Percentiles rank a stretch among this genome's conserved stretches.
Conservation (phyloP, 176 grass and related monocot genomes). For the Olyra latifolia region DNA sequence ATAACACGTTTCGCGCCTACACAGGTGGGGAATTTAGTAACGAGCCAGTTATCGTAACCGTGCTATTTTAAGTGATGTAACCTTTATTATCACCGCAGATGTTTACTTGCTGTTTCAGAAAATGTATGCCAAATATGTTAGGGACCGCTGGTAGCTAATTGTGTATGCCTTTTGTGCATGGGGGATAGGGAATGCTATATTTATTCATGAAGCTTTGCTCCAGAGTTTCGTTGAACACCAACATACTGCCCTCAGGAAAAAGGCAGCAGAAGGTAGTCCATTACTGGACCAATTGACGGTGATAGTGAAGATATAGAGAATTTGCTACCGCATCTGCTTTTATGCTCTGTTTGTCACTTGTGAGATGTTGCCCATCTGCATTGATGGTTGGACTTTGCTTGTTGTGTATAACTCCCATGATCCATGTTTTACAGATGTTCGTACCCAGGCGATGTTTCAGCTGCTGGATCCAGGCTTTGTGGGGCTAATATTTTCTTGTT, state of each 20-base stretch:
- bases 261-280: not conserved
- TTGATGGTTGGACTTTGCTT: not conserved
- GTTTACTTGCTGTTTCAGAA: constrained; percentile 19
- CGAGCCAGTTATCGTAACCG: not conserved
- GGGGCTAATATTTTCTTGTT: constrained; percentile 95
- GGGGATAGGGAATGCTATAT: constrained; percentile 9
- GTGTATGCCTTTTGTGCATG: not conserved
- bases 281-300: not conserved
- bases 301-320: not conserved
- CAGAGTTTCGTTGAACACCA: not conserved
- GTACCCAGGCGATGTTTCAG: constrained; percentile 95
- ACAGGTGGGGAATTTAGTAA: not conserved
- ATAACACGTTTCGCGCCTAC: not conserved
- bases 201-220: constrained; percentile 29
- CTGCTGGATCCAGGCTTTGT: constrained; percentile 84
- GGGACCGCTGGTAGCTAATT: not conserved
- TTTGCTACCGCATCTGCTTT: constrained; percentile 25
- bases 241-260: not conserved
- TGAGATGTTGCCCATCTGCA: constrained; percentile 5
- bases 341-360: not conserved
- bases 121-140: not conserved
- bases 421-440: constrained; percentile 71
- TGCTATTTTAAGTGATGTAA: not conserved
- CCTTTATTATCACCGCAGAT: not conserved
- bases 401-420: constrained; percentile 19